A percentile compares a stretch with the other conserved stretches of the same genome.
Conservation (phyloP, 192 early-diverging fungal species). For the Phlyctochytrium arcticum region DNA sequence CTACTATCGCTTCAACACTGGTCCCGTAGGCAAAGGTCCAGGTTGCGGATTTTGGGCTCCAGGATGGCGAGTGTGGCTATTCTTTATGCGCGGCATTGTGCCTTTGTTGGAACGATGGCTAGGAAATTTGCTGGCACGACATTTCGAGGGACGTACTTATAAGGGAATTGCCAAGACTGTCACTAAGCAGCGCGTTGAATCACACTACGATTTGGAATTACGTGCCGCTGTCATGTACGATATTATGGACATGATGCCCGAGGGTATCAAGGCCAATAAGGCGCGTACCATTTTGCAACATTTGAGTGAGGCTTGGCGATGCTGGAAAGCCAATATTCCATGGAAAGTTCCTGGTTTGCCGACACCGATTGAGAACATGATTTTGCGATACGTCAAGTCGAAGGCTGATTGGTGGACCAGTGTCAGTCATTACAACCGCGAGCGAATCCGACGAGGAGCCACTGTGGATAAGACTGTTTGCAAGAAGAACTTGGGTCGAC, state of each 20-base stretch:
- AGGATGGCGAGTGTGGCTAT: conserved; percentile 99
- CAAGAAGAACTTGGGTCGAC: conserved; percentile 95
- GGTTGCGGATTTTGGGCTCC: conserved; percentile 99
- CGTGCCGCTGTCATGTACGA: conserved; percentile 99
- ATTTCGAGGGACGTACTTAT: conserved; percentile 96
- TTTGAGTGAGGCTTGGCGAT: conserved; percentile 66
- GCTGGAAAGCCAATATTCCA: conserved; percentile 98
- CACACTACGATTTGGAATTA: conserved; percentile 96
- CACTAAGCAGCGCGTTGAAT: conserved; percentile 98
- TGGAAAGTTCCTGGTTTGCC: conserved; percentile 99
- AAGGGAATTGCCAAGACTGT: conserved; percentile 98
- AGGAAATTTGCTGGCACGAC: conserved; percentile 95
- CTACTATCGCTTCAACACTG: conserved; percentile 79
- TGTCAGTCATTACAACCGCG: conserved; percentile 97
- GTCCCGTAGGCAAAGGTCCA: conserved; percentile 95
- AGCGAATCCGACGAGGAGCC: conserved; percentile 96
- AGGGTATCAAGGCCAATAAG: conserved; percentile 96
- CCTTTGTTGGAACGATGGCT: conserved; percentile 98
- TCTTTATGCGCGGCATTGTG: conserved; percentile 98
- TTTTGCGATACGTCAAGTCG: conserved; percentile 96
- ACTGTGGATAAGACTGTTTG: conserved; percentile 99
- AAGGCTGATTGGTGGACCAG: conserved; percentile 99
- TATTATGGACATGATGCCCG: conserved; percentile 99
- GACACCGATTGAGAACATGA: conserved; percentile 98
- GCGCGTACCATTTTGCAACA: conserved; percentile 94